Conservation (phyloP, 148 eudicot genomes). For the Spergularia bocconei region DNA sequence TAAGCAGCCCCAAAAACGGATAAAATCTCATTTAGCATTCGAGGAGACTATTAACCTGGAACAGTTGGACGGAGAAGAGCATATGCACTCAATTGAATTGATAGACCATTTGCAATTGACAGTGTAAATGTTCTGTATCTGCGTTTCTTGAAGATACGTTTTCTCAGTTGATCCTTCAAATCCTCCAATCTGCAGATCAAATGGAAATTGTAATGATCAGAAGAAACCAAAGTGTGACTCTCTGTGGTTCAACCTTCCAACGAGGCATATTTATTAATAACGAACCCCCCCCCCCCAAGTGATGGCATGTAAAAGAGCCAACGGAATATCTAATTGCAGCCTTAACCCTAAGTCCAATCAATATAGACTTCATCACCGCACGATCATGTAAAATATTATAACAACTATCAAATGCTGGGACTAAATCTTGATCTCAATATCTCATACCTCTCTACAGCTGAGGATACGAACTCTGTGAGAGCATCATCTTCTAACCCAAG, state of each 20-base stretch:
- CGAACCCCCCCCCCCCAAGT: too few relatives aligned
- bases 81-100: conserved; percentile 82
- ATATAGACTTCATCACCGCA: neutral
- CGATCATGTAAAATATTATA: neutral
- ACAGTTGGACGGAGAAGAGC: conserved; percentile 88
- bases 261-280: neutral
- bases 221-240: neutral
- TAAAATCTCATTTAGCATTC: neutral
- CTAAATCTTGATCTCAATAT: neutral
- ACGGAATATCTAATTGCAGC: neutral
- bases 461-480: conserved; percentile 58
- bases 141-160: conserved; percentile 89
- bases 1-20: neutral
- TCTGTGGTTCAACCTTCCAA: neutral
- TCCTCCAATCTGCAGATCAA: conserved; percentile 62
- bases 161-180: conserved; percentile 73
- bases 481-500: conserved; percentile 84
- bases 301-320: neutral
- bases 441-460: conserved; percentile 65
- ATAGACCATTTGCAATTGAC: conserved; percentile 64
- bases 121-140: conserved; percentile 77
- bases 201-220: neutral
- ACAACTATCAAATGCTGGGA: neutral
- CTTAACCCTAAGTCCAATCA: neutral
- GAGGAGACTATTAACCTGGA: conserved; percentile 50